These are phyloP conservation scores for Eimeria acervulina DNA, from an alignment of 169 alveolate species.

Conservation along the genomic window DNA sequence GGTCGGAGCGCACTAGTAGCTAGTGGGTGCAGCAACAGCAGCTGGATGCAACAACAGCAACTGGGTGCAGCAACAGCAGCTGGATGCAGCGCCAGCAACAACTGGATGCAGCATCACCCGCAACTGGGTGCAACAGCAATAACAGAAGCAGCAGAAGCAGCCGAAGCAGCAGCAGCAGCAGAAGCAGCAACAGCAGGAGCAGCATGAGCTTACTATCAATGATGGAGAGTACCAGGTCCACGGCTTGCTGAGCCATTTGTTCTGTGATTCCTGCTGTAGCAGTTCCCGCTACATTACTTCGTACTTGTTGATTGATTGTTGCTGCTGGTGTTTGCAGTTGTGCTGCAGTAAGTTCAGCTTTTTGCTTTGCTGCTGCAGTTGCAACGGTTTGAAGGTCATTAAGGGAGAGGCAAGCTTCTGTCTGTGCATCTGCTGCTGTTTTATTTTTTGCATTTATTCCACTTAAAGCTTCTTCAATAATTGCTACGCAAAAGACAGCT, in stretches of 20 bases:
- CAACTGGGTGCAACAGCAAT: too few species aligned
- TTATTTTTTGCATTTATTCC: not conserved
- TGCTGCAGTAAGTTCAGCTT: slow-evolving; percentile 27
- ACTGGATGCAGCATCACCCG: too few species aligned
- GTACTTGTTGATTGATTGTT: not conserved
- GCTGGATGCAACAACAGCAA: too few species aligned
- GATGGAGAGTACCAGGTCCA: slow-evolving; percentile 39
- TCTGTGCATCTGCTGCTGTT: not conserved
- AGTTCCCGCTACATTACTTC: not conserved
- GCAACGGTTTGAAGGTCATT: not conserved
- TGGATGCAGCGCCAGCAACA: too few species aligned
- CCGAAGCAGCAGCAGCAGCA: not conserved
- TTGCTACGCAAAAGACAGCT: slow-evolving; percentile 18
- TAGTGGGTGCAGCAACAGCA: too few species aligned
- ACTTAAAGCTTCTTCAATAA: not conserved
- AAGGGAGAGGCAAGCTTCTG: not conserved
- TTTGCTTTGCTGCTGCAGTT: not conserved
- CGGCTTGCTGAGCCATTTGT: not conserved
- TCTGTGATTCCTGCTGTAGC: not conserved
- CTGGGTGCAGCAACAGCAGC: too few species aligned
- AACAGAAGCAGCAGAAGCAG: too few species aligned
- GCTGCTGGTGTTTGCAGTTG: not conserved
- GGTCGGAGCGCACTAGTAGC: too few species aligned
- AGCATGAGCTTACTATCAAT: not conserved
- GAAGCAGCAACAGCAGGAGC: not conserved